Percentiles rank a stretch among this genome's conserved stretches.
Evolutionary conservation across 2,329 filamentous ascomycete species (phyloP).

Genomic region (Magnaporthiopsis rhizophila): DNA sequence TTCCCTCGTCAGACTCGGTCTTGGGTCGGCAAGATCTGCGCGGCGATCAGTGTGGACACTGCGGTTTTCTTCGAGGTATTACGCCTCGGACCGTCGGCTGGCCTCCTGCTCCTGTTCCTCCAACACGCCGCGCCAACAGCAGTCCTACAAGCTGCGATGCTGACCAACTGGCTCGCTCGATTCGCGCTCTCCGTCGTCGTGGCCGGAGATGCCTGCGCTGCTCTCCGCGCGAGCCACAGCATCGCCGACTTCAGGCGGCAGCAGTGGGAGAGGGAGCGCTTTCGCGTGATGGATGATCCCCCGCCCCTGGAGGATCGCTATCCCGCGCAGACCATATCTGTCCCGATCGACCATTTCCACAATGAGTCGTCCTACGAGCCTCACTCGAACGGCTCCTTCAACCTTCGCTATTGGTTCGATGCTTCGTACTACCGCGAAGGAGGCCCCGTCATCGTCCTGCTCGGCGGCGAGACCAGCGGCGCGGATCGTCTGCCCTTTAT

Average conservation of each 20-base stretch:
- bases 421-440: constrained; percentile 65
- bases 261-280: neutral
- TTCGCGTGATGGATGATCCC: too few relatives aligned
- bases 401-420: constrained; percentile 77
- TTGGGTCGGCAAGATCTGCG: neutral
- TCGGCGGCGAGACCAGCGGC: constrained; percentile 31
- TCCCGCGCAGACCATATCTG: constrained; percentile 14
- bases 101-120: too few relatives aligned
- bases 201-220: neutral
- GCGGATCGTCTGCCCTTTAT: constrained; percentile 53
- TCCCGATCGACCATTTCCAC: constrained; percentile 71
- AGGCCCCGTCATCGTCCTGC: constrained; percentile 72
- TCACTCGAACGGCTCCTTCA: constrained; percentile 59
- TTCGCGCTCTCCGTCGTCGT: neutral
- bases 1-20: neutral
- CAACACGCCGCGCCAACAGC: neutral
- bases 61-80: neutral
- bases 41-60: neutral
- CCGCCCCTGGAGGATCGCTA: neutral
- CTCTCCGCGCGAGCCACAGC: neutral
- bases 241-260: neutral
- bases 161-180: neutral
- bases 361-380: constrained; percentile 71
- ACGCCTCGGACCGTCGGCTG: neutral
- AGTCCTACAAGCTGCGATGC: neutral